phyloP scores from a whole-genome alignment of 257 asterid genomes.

The Perilla frutescens region DNA sequence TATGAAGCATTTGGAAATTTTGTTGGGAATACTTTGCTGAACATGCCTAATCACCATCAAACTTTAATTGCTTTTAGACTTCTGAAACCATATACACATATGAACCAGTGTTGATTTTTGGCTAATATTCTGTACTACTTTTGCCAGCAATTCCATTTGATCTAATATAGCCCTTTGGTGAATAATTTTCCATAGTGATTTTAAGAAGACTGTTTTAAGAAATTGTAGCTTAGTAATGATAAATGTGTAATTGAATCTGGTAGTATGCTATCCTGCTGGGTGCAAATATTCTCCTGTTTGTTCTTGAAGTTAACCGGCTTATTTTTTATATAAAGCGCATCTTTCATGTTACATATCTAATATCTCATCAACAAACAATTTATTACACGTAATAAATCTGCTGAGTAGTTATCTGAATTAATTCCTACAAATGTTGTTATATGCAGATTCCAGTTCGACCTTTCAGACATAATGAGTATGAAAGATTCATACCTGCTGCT shows the following conservation, averaged over 20 bases:
- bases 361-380: background rate
- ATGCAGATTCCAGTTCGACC: conserved; percentile 97
- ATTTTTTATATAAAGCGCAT: background rate
- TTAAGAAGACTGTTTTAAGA: conserved; percentile 18
- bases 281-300: background rate
- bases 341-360: background rate
- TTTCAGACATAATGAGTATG: conserved; percentile 89
- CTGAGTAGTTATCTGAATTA: conserved; percentile 22
- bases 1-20: conserved; percentile 10
- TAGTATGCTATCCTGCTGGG: background rate
- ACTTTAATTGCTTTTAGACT: conserved; percentile 16
- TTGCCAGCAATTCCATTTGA: background rate
- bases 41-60: conserved; percentile 1
- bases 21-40: background rate
- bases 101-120: background rate
- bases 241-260: conserved; percentile 5
- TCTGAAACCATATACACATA: background rate
- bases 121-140: background rate
- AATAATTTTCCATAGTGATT: background rate
- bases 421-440: conserved; percentile 24
- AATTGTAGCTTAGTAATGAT: background rate
- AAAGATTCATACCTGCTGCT: conserved; percentile 85
- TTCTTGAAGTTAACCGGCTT: conserved; percentile 22
- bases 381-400: background rate
- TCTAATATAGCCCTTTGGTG: conserved; percentile 10